Percentiles rank a stretch among this genome's conserved stretches.
Evolutionary conservation across 805 yeast genomes (phyloP).

Genomic region (Yarrowia sp.): DNA sequence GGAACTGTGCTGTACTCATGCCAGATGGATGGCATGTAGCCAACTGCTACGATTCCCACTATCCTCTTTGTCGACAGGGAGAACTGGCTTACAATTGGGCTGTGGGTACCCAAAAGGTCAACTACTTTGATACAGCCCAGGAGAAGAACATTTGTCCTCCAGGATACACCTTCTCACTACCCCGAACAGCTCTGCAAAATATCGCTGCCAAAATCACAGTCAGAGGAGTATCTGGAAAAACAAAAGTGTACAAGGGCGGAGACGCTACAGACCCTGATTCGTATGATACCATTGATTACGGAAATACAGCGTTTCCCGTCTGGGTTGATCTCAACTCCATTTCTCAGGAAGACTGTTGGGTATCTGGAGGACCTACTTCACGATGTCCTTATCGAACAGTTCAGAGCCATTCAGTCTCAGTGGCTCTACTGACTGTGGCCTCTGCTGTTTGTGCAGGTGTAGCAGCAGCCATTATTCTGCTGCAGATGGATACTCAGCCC

Average conservation of each 20-base stretch:
- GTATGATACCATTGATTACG: constrained; percentile 22
- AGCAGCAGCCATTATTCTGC: constrained; percentile 49
- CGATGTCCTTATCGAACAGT: constrained; percentile 71
- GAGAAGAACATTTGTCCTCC: constrained; percentile 40
- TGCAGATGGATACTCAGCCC: constrained; percentile 63
- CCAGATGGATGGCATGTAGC: constrained; percentile 59
- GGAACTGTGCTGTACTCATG: constrained; percentile 47
- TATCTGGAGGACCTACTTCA: constrained; percentile 74
- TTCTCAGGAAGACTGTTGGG: constrained; percentile 75
- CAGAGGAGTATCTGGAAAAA: neutral
- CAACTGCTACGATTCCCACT: constrained; percentile 58
- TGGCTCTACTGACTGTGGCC: constrained; percentile 66
- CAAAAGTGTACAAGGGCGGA: constrained; percentile 18
- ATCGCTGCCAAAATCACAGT: constrained; percentile 31
- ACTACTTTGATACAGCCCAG: constrained; percentile 37
- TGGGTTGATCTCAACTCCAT: constrained; percentile 87
- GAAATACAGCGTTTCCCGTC: constrained; percentile 42
- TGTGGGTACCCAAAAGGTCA: constrained; percentile 40
- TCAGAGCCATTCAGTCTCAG: constrained; percentile 55
- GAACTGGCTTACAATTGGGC: constrained; percentile 42
- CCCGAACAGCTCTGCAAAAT: constrained; percentile 52
- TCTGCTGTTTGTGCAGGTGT: constrained; percentile 55
- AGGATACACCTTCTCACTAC: constrained; percentile 45
- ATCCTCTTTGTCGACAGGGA: constrained; percentile 55
- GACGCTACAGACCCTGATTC: constrained; percentile 7